A percentile compares a stretch with the other conserved stretches of the same genome.
These are phyloP conservation scores for Amphicarpaea edgeworthii DNA, from an alignment of 306 rosid species.

Conservation along the genomic window DNA sequence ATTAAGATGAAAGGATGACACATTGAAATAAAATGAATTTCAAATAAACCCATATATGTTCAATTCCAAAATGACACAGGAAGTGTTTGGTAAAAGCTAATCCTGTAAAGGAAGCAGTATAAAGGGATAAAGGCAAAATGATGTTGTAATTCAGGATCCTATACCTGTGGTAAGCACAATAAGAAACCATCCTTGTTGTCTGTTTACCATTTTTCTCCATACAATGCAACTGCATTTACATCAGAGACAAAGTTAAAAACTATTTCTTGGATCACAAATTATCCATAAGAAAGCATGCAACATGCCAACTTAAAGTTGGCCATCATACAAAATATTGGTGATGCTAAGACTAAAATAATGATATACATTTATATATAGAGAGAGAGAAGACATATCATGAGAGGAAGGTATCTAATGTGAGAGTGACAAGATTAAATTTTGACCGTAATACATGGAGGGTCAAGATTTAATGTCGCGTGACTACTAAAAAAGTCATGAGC, in stretches of 20 bases:
- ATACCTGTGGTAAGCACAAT: slow-evolving; percentile 92
- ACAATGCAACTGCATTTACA: slow-evolving; percentile 76
- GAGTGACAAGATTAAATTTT: too few species aligned
- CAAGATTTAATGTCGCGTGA: too few species aligned
- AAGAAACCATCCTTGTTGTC: slow-evolving; percentile 80
- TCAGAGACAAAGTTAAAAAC: slow-evolving; percentile 27
- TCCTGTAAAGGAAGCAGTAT: slow-evolving; percentile 4
- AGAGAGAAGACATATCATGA: too few species aligned
- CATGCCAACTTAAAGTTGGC: slow-evolving; percentile 2
- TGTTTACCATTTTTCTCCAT: slow-evolving; percentile 82
- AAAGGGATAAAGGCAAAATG: slow-evolving; percentile 10
- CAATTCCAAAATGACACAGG: neutral
- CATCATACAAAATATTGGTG: slow-evolving; percentile 25
- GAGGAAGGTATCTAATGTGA: too few species aligned
- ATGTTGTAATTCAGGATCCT: slow-evolving; percentile 39
- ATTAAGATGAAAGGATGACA: slow-evolving; percentile 26
- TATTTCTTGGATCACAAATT: slow-evolving; percentile 34
- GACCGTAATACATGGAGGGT: too few species aligned
- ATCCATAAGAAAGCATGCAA: slow-evolving; percentile 27
- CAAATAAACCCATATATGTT: slow-evolving; percentile 12
- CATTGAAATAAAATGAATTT: slow-evolving; percentile 18
- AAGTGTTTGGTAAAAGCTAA: slow-evolving; percentile 32
- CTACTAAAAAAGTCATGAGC: too few species aligned
- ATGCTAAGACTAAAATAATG: slow-evolving; percentile 18
- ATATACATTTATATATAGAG: too few species aligned